Base-by-base conservation (phyloP, 129 eudicot species). In the Escallonia rubra region DNA sequence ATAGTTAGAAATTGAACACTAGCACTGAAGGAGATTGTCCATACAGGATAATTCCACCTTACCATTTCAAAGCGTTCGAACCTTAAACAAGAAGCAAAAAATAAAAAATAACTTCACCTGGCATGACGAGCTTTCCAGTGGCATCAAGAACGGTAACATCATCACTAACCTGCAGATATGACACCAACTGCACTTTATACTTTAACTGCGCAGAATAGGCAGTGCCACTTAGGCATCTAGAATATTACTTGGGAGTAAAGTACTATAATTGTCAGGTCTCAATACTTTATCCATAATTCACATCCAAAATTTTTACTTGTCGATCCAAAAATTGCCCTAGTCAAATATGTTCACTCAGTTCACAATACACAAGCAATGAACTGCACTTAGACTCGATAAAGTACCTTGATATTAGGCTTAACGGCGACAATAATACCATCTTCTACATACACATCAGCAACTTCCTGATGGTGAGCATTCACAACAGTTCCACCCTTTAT, bases 121-220 rank as follows among this genome's bases (percentile, higher is more conserved):
- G 99, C 99, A 94, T 86, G 73, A 94, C 99, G 85, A 78, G 87
- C 80, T 85, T 94, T 71, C 99, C 99, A 7, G 85, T 89, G 47
- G 99, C 96, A 73, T 94, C 96, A 50, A 94, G 69, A 64, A 94
- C 67, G 62, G 76, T 77, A 74, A 89, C 88, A 23, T 74, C 99
- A 69, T 89, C 95, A 3, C 81, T 83, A 63, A 94, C 96, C 99
- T 93, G 84, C 76, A 66, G 61, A 84, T 66, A 1, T 23, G 34
- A 23, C 34, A 23, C 34, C 34, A 23, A 23, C 0, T 23, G 34
- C 34, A 23, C 34, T 23, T n/a, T n/a, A n/a, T n/a, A n/a, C n/a
- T n/a, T 23, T 23, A 23, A 23, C 34, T 23, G 34, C 34, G 34
- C 34, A 23, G 34, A 23, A 23, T 23, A 23, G 34, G 34, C 34